Evolutionary conservation across 2,329 filamentous ascomycete genomes (phyloP), one percentile per base, ranked within the genome.

Genomic region (Cercospora zeae-maydis): DNA sequence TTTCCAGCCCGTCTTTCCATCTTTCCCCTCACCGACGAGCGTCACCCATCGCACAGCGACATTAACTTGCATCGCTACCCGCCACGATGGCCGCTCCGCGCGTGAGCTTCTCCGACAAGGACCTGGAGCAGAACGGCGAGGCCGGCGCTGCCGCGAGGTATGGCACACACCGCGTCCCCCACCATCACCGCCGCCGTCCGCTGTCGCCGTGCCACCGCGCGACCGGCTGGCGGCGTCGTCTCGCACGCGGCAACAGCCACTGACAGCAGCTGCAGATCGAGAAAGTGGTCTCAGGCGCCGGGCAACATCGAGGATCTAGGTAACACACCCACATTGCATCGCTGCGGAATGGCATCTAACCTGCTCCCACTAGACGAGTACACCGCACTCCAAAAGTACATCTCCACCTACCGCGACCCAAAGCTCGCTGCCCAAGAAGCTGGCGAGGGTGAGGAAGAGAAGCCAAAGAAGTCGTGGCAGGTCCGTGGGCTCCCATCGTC

Each of bases 351-450:
- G 63, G 27, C 21, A 34, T 58, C 69, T 73, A 63, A 73, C 67
- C 62, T 63, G 60, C 33, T 63, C 36, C 13, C 34, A 30, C 74
- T 78, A 77, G 86, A 87, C 75, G 86, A 88, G 76, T 88, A 88
- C 77, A 82, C 83, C 69, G 84, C 85, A 58, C 79, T 88, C 59
- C 85, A 88, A 74, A 83, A 86, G 72, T 88, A 86, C 79, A 88
- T 88, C 75, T 86, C 85, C 68, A 86, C 84, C 73, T 88, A 88
- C 77, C 83, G 82, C 71, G 85, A 87, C 76, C 81, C 84, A 63
- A 83, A 84, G 73, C 79, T 80, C 58, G 75, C 75, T 59, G 75
- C 78, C 63, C 75, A 74, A 51, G 80, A 76, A 37, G 79, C 78
- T 63, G 76, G 75, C 55, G 78, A 78, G 21, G 74, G 68, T 13